These are phyloP conservation scores for Leishmania mexicana DNA, from an alignment of 208 protist genomes.

Conservation along the genomic window DNA sequence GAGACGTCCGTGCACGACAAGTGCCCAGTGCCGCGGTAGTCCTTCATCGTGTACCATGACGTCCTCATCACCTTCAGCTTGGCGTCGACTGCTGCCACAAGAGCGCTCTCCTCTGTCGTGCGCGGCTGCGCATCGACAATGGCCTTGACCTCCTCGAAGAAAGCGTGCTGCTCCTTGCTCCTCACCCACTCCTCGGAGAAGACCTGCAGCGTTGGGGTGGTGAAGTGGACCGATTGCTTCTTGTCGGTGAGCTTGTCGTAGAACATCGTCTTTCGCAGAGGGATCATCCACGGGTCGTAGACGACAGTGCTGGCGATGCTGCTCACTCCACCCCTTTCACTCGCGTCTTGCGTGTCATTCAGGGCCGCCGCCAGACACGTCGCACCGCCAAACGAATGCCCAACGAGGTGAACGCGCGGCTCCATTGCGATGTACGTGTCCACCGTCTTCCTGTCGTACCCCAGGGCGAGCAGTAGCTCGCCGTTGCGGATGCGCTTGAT, in stretches of 20 bases:
- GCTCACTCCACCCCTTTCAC: constrained; percentile 13
- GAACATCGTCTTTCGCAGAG: constrained; percentile 53
- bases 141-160: constrained; percentile 37
- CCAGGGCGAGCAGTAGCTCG: constrained; percentile 42
- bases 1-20: constrained; percentile 51
- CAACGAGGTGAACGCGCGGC: constrained; percentile 46
- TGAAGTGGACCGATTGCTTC: constrained; percentile 31
- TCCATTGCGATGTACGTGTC: constrained; percentile 25
- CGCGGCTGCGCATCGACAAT: constrained; percentile 36
- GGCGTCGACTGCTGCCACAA: constrained; percentile 23
- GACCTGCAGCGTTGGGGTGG: constrained; percentile 61
- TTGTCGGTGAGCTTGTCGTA: constrained; percentile 32
- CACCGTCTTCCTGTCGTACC: constrained; percentile 36
- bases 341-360: constrained; percentile 27
- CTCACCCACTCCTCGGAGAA: constrained; percentile 67
- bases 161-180: constrained; percentile 38
- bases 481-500: constrained; percentile 35
- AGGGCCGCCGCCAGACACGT: constrained; percentile 58
- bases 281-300: constrained; percentile 76
- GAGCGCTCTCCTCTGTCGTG: constrained; percentile 23
- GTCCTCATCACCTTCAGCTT: constrained; percentile 6
- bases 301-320: constrained; percentile 34
- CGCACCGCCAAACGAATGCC: constrained; percentile 87
- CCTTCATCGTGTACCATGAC: constrained; percentile 37
- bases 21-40: constrained; percentile 42